Base-by-base conservation (phyloP, 2,329 filamentous ascomycete species). In the Ceratocystis smalleyi region DNA sequence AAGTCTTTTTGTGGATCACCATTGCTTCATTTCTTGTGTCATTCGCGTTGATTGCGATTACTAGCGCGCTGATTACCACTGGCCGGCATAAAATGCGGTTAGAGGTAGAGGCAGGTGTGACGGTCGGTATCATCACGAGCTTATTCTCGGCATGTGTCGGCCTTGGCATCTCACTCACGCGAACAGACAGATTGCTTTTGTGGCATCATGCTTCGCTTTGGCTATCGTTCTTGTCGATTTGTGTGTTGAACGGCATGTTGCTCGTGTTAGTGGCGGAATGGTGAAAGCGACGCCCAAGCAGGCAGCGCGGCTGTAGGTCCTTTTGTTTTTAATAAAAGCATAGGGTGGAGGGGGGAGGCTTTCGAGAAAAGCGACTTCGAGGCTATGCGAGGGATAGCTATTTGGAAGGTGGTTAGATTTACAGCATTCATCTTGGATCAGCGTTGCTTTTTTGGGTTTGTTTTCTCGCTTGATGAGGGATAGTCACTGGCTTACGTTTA, bases 101-200 rank as follows among this genome's bases (percentile, higher is more conserved):
- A n/a, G 83, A 89, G 72, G 88, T 92, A 2, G 87, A 91, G 69
- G 82, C 82, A 0, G 88, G 85, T 7, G 86, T 88, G 1, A 78
- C 88, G 0, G 77, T 89, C 49, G 88, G 87, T 8, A 83, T 87
- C 17, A 78, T 88, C 40, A 77, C 82, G 35, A 88, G 85, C 68
- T 72, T 91, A 49, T 78, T 84, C 66, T 84, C 84, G 69, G 83
- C 82, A 0, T 81, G 83, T 59, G 76, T 80, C 12, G 86, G 79
- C 0, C 76, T 89, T 5, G 82, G 80, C 43, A 78, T 81, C 71
- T 79, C 82, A 68, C 71, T 85, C 12, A 79, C 80, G 61, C 77
- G 83, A 43, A 73, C 75, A 49, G 77, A 79, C 60, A 71, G 69
- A 15, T 69, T 81, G 7, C 70, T 75, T 2, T 70, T 77, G 63